Evolutionary conservation across 228 moss, liverwort and hornwort genomes (phyloP).

Genomic region (Sphagnum magellanicum): DNA sequence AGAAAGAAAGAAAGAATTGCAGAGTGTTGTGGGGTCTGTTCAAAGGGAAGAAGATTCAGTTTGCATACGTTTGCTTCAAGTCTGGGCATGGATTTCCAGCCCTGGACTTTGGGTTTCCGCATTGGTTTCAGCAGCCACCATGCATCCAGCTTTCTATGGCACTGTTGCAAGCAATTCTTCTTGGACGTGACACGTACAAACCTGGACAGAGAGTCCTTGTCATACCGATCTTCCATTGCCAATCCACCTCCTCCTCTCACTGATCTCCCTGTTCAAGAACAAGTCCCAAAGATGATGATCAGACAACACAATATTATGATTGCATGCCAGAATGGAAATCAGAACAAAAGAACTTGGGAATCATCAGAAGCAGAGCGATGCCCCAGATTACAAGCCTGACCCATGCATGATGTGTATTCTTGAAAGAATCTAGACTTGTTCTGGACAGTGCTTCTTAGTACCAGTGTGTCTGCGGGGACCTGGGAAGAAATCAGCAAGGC

Average conservation of each 20-base stretch:
- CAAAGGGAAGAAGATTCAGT: neutral
- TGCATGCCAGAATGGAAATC: too few species aligned
- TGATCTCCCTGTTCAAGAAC: constrained; percentile 8
- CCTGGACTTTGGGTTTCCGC: constrained; percentile 13
- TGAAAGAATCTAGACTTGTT: too few species aligned
- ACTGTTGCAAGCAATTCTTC: constrained; percentile 38
- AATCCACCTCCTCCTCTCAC: constrained; percentile 26
- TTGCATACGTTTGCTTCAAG: neutral
- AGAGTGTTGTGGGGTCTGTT: constrained; percentile 1
- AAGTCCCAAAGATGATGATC: too few species aligned
- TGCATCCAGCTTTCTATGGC: constrained; percentile 39
- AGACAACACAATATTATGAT: too few species aligned
- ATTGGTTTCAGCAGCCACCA: constrained; percentile 46
- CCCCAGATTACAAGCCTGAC: too few species aligned
- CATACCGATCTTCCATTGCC: constrained; percentile 54
- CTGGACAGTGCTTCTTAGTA: neutral
- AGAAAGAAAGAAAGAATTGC: neutral
- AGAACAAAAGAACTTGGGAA: too few species aligned
- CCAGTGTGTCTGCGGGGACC: constrained; percentile 65
- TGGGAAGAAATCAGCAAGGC: constrained; percentile 56
- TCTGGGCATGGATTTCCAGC: constrained; percentile 26
- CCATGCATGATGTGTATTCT: too few species aligned
- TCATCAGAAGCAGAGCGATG: too few species aligned
- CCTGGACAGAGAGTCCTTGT: constrained; percentile 46
- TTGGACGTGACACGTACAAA: constrained; percentile 47